Evolutionary conservation across 1,284 basidiomycete genomes (phyloP).

Genomic region (Termitomyces sp.): DNA sequence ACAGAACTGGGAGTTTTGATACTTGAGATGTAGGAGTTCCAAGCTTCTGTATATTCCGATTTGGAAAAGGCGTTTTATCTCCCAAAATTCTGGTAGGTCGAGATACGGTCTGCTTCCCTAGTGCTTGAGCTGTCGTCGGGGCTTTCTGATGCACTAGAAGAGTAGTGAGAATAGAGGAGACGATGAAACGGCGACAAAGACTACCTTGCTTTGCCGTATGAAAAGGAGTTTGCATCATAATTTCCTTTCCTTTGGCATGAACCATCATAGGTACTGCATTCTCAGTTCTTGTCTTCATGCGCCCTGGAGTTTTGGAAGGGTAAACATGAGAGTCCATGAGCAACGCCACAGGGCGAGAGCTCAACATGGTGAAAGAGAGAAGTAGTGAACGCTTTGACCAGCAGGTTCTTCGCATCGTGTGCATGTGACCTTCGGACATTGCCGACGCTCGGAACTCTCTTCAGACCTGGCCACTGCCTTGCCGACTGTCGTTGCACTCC

Average conservation of each 20-base stretch:
- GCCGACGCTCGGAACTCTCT: too few relatives aligned
- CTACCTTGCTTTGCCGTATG: conserved; percentile 32
- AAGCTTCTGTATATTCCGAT: conserved; percentile 40
- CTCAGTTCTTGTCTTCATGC: conserved; percentile 35
- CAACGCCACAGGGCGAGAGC: conserved; percentile 38
- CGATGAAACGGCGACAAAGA: conserved; percentile 5
- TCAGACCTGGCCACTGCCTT: too few relatives aligned
- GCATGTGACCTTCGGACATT: too few relatives aligned
- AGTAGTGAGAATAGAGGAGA: neutral
- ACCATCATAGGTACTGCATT: conserved; percentile 43
- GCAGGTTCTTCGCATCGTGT: too few relatives aligned
- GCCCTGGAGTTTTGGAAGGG: conserved; percentile 49
- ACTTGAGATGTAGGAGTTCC: conserved; percentile 29
- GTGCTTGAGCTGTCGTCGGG: conserved; percentile 19
- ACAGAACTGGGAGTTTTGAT: conserved; percentile 14
- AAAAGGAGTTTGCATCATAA: conserved; percentile 31
- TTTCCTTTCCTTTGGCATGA: conserved; percentile 41
- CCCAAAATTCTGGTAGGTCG: conserved; percentile 41
- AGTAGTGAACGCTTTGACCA: too few relatives aligned
- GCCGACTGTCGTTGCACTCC: too few relatives aligned
- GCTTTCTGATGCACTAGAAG: conserved; percentile 20
- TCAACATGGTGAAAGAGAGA: conserved; percentile 34
- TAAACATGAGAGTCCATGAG: conserved; percentile 25
- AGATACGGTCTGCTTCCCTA: conserved; percentile 11
- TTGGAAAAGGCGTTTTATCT: conserved; percentile 48